Conservation (phyloP, 129 eudicot species). For the Tagetes patula region DNA sequence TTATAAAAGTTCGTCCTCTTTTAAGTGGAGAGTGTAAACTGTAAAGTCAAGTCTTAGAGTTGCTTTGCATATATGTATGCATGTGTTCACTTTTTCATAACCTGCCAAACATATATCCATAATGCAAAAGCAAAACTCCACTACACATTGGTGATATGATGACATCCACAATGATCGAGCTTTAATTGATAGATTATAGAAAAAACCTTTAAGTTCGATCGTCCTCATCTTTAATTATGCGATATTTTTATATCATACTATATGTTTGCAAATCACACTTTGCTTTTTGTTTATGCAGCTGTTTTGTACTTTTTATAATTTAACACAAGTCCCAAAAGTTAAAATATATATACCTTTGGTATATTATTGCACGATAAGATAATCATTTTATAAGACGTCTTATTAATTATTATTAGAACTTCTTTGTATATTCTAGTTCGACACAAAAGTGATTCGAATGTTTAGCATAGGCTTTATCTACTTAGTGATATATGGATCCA, state of each 20-base stretch:
- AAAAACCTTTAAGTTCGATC: slow-evolving; percentile 2
- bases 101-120: slow-evolving; percentile 17
- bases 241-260: background rate
- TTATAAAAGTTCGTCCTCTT: background rate
- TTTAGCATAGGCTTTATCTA: background rate
- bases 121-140: slow-evolving; percentile 25
- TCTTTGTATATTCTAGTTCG: background rate
- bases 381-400: background rate
- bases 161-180: slow-evolving; percentile 10
- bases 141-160: slow-evolving; percentile 9
- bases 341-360: background rate
- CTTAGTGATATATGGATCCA: background rate
- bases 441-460: background rate
- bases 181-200: slow-evolving; percentile 9
- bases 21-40: background rate
- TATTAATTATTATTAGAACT: background rate
- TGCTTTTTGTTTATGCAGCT: background rate
- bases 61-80: slow-evolving; percentile 2
- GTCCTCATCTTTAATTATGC: background rate
- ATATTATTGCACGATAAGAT: background rate
- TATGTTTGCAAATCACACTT: background rate
- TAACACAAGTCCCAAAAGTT: background rate
- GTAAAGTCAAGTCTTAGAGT: background rate
- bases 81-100: slow-evolving; percentile 14
- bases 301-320: background rate